A percentile compares a stretch with the other conserved stretches of the same genome.
phyloP scores from a whole-genome alignment of 768 basidiomycete species.

The Serendipita vermifera region DNA sequence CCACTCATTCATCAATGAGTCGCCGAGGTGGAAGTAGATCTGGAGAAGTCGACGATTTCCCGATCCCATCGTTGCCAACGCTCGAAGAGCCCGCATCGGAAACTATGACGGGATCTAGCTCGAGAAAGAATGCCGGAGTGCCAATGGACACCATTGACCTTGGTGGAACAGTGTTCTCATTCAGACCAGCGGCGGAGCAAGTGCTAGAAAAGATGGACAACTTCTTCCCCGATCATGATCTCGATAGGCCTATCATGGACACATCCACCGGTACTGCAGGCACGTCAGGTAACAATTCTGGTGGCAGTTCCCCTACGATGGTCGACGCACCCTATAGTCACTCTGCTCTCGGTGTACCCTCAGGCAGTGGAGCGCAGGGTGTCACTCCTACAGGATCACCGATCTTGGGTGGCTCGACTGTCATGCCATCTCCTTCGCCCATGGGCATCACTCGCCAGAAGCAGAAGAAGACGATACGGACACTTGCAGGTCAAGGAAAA shows the following conservation, averaged over 20 bases:
- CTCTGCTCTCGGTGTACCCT: not conserved
- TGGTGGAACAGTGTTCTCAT: constrained; percentile 68
- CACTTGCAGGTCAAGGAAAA: constrained; percentile 83
- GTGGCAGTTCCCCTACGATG: constrained; percentile 63
- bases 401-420: too few species aligned
- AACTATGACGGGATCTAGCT: constrained; percentile 2
- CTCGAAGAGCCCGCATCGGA: not conserved
- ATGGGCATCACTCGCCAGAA: constrained; percentile 34
- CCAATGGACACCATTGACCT: constrained; percentile 44
- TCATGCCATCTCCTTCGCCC: constrained; percentile 14
- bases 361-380: constrained; percentile 16
- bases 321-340: constrained; percentile 34
- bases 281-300: constrained; percentile 27
- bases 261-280: constrained; percentile 28
- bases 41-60: not conserved
- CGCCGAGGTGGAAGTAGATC: constrained; percentile 27
- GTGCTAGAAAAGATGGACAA: constrained; percentile 86
- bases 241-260: constrained; percentile 93
- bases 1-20: constrained; percentile 33
- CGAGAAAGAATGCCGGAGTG: constrained; percentile 14
- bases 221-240: constrained; percentile 92
- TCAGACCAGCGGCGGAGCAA: constrained; percentile 81
- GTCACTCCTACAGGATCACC: constrained; percentile 30
- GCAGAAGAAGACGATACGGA: constrained; percentile 83
- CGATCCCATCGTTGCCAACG: too few species aligned